A percentile compares a stretch with the other conserved stretches of the same genome.
Evolutionary conservation across 495 filamentous ascomycete genomes (phyloP).

Genomic region (Daldinia loculata): DNA sequence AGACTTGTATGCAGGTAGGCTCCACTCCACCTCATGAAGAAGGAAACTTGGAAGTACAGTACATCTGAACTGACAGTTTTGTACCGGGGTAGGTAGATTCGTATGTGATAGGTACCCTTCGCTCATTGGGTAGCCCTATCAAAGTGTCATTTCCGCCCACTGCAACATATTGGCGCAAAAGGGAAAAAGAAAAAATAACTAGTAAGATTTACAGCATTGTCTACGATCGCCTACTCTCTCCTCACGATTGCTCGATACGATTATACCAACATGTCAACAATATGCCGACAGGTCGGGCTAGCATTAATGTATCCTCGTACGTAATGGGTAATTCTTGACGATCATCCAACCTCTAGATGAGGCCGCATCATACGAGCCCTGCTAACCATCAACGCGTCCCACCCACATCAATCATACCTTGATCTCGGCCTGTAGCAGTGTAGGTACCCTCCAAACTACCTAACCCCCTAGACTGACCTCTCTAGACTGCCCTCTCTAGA

Average conservation of each 20-base stretch:
- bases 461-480: no score
- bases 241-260: not conserved
- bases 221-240: constrained; percentile 8
- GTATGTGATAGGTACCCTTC: constrained; percentile 2
- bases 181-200: not conserved
- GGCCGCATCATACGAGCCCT: constrained; percentile 31
- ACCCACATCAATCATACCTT: constrained; percentile 26
- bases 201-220: constrained; percentile 13
- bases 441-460: constrained; percentile 1
- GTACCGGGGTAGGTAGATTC: not conserved
- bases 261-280: constrained; percentile 14
- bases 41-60: not conserved
- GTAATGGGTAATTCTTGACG: constrained; percentile 34
- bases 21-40: not conserved
- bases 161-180: constrained; percentile 14
- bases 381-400: constrained; percentile 18
- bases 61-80: not conserved
- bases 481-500: no score
- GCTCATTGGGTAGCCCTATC: constrained; percentile 38
- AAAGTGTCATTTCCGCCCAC: constrained; percentile 15
- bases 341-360: constrained; percentile 18
- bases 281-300: constrained; percentile 28
- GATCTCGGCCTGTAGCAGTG: not conserved
- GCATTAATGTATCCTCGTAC: constrained; percentile 22
- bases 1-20: not conserved